Evolutionary conservation across 2,329 filamentous ascomycete species (phyloP).

Genomic region (Nigrospora sphaerica): DNA sequence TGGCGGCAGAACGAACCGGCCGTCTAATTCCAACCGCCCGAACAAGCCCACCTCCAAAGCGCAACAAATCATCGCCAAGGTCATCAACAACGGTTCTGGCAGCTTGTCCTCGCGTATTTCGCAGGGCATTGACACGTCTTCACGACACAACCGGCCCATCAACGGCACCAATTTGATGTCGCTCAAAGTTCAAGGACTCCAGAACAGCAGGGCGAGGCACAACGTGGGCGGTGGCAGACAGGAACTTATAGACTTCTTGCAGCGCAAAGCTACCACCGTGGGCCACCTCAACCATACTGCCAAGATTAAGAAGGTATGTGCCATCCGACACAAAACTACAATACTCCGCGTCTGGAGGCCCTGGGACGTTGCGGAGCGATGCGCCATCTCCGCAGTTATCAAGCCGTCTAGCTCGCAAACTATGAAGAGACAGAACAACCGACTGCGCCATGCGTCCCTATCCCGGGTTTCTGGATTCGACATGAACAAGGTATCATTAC

Average conservation of each 20-base stretch:
- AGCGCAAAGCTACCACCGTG: slow-evolving; percentile 59
- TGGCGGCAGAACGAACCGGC: slow-evolving; percentile 8
- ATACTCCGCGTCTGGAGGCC: slow-evolving; percentile 22
- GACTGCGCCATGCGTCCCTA: slow-evolving; percentile 26
- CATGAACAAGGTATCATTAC: slow-evolving; percentile 35
- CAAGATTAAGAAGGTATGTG: slow-evolving; percentile 73
- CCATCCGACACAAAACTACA: slow-evolving; percentile 29
- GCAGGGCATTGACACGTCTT: slow-evolving; percentile 19
- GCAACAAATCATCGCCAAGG: slow-evolving; percentile 36
- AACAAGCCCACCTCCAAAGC: slow-evolving; percentile 21
- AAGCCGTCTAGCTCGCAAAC: slow-evolving; percentile 28
- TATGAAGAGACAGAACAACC: slow-evolving; percentile 28
- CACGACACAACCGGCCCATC: slow-evolving; percentile 11
- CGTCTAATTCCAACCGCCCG: slow-evolving; percentile 11
- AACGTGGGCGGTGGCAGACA: slow-evolving; percentile 62
- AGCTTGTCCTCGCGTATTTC: slow-evolving; percentile 27
- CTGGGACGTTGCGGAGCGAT: slow-evolving; percentile 32
- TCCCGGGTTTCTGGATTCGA: slow-evolving; percentile 24
- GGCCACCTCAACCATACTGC: slow-evolving; percentile 44
- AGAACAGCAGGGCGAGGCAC: slow-evolving; percentile 58
- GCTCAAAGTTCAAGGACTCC: slow-evolving; percentile 54
- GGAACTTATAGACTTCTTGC: slow-evolving; percentile 60
- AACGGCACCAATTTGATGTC: slow-evolving; percentile 22
- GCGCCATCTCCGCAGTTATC: slow-evolving; percentile 29
- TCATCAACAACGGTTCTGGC: slow-evolving; percentile 27